A percentile compares a stretch with the other conserved stretches of the same genome.
Conservation (phyloP, 345 rosid species). For the Boechera stricta region DNA sequence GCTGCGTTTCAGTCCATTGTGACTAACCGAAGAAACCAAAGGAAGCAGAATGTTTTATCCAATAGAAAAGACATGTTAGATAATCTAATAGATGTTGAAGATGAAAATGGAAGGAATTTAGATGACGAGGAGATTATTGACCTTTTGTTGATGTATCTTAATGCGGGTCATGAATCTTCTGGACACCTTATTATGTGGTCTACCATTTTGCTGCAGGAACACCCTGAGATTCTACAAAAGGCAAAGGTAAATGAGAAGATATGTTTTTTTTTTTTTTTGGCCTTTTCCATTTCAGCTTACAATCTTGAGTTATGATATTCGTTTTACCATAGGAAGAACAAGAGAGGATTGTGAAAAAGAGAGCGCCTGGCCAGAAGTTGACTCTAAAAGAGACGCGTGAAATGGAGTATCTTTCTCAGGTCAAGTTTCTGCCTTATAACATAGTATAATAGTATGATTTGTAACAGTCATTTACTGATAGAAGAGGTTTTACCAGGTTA, state of each 20-base stretch:
- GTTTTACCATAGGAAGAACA: constrained; percentile 62
- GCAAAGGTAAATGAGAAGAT: constrained; percentile 57
- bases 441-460: background rate
- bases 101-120: constrained; percentile 71
- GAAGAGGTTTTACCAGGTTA: constrained; percentile 51
- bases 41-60: constrained; percentile 15
- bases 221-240: constrained; percentile 63
- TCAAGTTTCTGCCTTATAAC: constrained; percentile 20
- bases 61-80: constrained; percentile 82
- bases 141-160: constrained; percentile 75
- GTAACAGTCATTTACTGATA: constrained; percentile 16
- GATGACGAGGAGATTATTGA: constrained; percentile 81
- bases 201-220: constrained; percentile 68
- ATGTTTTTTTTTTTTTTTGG: background rate
- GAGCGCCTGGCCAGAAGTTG: constrained; percentile 54
- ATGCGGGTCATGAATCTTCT: constrained; percentile 94
- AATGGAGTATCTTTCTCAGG: constrained; percentile 81
- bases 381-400: constrained; percentile 71
- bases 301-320: constrained; percentile 5
- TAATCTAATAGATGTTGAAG: constrained; percentile 63
- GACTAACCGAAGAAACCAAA: constrained; percentile 58
- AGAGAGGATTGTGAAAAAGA: constrained; percentile 57
- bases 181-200: constrained; percentile 91
- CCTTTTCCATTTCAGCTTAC: background rate
- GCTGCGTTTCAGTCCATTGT: constrained; percentile 61